Percentiles rank a stretch among this genome's conserved stretches.
phyloP scores from a whole-genome alignment of 257 asterid genomes.

The Perilla frutescens region DNA sequence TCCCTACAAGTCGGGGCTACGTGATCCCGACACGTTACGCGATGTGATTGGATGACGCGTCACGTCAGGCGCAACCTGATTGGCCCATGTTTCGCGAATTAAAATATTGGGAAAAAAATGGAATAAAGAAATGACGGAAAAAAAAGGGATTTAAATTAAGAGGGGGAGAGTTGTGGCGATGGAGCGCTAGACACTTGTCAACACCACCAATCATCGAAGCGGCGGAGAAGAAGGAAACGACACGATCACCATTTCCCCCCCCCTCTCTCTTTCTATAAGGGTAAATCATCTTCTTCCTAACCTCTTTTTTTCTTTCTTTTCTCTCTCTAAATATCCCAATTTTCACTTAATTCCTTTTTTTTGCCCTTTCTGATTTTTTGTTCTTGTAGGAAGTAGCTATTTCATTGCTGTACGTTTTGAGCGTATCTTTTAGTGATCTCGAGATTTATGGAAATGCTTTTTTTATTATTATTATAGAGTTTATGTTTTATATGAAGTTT shows the following conservation, averaged over 20 bases:
- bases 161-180: constrained; percentile 39
- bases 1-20: constrained; percentile 36
- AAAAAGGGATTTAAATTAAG: constrained; percentile 40
- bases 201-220: constrained; percentile 53
- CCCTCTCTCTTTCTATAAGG: constrained; percentile 49
- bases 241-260: constrained; percentile 55
- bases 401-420: background rate
- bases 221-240: constrained; percentile 80
- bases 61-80: constrained; percentile 36
- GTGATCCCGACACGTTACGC: constrained; percentile 47
- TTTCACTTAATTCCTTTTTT: background rate
- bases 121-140: constrained; percentile 15
- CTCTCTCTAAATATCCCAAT: background rate
- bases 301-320: too few relatives aligned
- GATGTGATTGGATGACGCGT: constrained; percentile 40
- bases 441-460: constrained; percentile 25
- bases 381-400: background rate
- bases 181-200: constrained; percentile 85
- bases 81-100: constrained; percentile 61
- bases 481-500: background rate
- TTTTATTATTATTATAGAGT: background rate
- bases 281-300: constrained; percentile 37
- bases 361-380: background rate
- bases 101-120: constrained; percentile 20
- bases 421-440: constrained; percentile 21